A percentile compares a stretch with the other conserved stretches of the same genome.
phyloP scores from a whole-genome alignment of 495 filamentous ascomycete genomes.

The Daldinia concentrica region DNA sequence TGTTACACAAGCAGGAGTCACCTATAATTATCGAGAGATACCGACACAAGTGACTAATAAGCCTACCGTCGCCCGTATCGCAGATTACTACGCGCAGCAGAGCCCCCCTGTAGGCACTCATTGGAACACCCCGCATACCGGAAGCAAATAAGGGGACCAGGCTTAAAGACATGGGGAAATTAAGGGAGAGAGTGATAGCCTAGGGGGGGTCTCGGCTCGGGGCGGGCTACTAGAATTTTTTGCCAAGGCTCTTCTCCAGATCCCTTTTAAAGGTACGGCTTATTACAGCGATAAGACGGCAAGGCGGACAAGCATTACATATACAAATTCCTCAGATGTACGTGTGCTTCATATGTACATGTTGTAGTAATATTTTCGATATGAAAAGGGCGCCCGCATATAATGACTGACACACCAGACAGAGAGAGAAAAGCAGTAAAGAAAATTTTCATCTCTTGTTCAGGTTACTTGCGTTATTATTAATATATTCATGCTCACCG shows the following conservation, averaged over 20 bases:
- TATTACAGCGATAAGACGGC: constrained; percentile 12
- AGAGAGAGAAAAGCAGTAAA: constrained; percentile 1
- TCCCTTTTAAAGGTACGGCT: constrained; percentile 6
- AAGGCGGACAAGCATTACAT: constrained; percentile 22
- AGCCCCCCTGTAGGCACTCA: constrained; percentile 13
- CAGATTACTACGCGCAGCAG: constrained; percentile 41
- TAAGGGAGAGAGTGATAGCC: constrained; percentile 25
- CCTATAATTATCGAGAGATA: constrained; percentile 11
- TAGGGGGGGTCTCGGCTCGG: constrained; percentile 33
- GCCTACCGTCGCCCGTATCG: constrained; percentile 25
- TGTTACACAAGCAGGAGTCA: constrained; percentile 22
- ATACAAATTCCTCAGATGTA: constrained; percentile 6
- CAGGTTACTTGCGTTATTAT: not conserved
- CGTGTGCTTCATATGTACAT: constrained; percentile 14
- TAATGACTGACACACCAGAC: constrained; percentile 21
- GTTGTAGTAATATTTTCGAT: constrained; percentile 34
- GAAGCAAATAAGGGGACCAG: constrained; percentile 11
- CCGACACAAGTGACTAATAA: constrained; percentile 34
- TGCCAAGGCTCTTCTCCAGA: constrained; percentile 36
- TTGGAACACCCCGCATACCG: constrained; percentile 42
- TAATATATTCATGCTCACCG: constrained; percentile 34
- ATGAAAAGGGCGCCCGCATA: constrained; percentile 35
- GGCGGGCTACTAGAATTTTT: constrained; percentile 36
- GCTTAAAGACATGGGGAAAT: constrained; percentile 29
- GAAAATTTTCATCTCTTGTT: constrained; percentile 8